Evolutionary conservation across 1,139 yeast species (phyloP).

Genomic region (Pichia sp.): DNA sequence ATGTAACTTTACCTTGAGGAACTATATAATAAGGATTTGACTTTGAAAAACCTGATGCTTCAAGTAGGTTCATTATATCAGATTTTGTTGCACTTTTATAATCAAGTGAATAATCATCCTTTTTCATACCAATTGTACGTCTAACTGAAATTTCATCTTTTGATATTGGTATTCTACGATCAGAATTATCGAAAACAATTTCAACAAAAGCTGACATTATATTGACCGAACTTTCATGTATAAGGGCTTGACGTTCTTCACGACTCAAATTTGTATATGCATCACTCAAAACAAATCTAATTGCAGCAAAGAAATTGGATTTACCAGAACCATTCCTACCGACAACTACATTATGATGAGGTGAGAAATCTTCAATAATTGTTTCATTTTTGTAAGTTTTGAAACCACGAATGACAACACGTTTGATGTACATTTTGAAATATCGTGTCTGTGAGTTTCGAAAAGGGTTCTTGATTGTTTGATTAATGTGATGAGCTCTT

Average conservation of each 20-base stretch:
- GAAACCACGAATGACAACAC: conserved; percentile 74
- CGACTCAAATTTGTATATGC: conserved; percentile 83
- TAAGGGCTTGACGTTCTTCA: conserved; percentile 81
- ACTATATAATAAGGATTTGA: conserved; percentile 94
- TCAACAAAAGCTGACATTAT: conserved; percentile 93
- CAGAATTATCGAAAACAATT: conserved; percentile 75
- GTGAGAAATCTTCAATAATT: conserved; percentile 64
- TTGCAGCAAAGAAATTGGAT: conserved; percentile 92
- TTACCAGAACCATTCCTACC: conserved; percentile 98
- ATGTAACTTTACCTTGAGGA: conserved; percentile 85
- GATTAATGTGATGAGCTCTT: no score
- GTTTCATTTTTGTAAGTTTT: conserved; percentile 88
- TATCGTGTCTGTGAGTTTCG: no score
- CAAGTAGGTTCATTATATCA: conserved; percentile 76
- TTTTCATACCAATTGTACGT: conserved; percentile 86
- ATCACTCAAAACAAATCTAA: conserved; percentile 85
- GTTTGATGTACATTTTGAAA: conserved; percentile 26
- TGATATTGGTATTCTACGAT: conserved; percentile 64
- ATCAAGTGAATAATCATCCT: conserved; percentile 83
- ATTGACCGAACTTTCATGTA: conserved; percentile 88
- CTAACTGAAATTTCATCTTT: conserved; percentile 65
- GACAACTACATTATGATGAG: conserved; percentile 80
- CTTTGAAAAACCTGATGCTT: conserved; percentile 87
- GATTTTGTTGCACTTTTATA: conserved; percentile 71
- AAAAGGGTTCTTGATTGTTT: no score